Percentiles rank a stretch among this genome's conserved stretches.
Conservation (phyloP, 2,329 filamentous ascomycete genomes). For the Curvularia sp. region DNA sequence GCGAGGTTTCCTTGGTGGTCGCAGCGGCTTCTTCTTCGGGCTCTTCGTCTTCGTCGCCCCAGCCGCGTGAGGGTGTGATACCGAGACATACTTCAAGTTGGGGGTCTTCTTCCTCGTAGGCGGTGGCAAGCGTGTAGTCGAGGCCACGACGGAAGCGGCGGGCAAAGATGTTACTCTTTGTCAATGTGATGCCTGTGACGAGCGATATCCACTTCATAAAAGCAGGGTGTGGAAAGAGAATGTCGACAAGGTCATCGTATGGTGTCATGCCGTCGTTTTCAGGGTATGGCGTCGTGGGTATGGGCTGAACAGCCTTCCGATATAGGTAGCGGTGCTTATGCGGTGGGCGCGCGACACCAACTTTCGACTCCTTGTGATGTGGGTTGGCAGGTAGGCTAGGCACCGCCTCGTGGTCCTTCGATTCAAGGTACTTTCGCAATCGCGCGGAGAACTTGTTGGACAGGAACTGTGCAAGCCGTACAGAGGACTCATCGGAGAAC, state of each 20-base stretch:
- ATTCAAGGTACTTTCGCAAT: constrained; percentile 74
- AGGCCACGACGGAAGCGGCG: constrained; percentile 84
- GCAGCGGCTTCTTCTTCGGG: constrained; percentile 54
- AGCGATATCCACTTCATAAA: constrained; percentile 91
- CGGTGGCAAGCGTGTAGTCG: constrained; percentile 93
- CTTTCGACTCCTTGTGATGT: constrained; percentile 43
- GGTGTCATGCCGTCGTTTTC: constrained; percentile 47
- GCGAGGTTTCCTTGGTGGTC: constrained; percentile 56
- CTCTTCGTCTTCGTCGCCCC: constrained; percentile 74
- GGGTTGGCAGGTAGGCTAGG: constrained; percentile 54
- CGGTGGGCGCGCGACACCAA: constrained; percentile 79
- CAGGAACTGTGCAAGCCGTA: constrained; percentile 81
- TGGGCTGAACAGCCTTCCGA: constrained; percentile 63
- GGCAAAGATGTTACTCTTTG: constrained; percentile 78
- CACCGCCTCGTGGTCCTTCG: constrained; percentile 52
- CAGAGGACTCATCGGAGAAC: constrained; percentile 83
- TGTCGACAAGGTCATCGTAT: constrained; percentile 79
- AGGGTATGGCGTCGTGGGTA: constrained; percentile 45
- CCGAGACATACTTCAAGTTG: constrained; percentile 87
- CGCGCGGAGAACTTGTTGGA: constrained; percentile 76
- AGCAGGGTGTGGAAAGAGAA: constrained; percentile 80
- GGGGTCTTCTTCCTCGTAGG: constrained; percentile 74
- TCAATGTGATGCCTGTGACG: constrained; percentile 77
- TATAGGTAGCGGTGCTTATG: constrained; percentile 96
- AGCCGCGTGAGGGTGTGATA: constrained; percentile 83